phyloP scores from a whole-genome alignment of 2,329 filamentous ascomycete species.

The Helminthosporium solani region DNA sequence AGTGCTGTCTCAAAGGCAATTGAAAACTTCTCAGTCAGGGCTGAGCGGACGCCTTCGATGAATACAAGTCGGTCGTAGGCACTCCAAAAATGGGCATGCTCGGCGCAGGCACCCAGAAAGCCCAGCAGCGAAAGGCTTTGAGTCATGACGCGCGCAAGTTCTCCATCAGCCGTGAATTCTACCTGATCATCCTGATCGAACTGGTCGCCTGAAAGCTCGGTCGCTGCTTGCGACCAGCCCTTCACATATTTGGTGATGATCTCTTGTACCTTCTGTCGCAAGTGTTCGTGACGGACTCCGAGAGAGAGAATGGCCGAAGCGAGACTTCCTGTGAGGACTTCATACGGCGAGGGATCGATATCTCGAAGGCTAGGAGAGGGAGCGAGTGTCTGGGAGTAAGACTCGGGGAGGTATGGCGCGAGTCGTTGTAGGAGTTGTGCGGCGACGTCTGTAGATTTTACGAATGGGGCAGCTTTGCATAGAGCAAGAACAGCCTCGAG shows the following conservation, averaged over 20 bases:
- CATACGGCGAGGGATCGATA: conserved; percentile 85
- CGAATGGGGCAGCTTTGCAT: conserved; percentile 80
- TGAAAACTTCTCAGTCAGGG: conserved; percentile 82
- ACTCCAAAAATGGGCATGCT: conserved; percentile 78
- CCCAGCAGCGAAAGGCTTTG: conserved; percentile 84
- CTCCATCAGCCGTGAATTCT: conserved; percentile 51
- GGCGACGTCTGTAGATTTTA: conserved; percentile 71
- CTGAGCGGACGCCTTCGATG: conserved; percentile 67
- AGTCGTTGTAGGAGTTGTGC: conserved; percentile 77
- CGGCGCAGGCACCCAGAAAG: conserved; percentile 80
- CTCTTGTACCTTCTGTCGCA: conserved; percentile 66
- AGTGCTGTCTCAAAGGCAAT: conserved; percentile 85
- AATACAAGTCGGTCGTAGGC: conserved; percentile 71
- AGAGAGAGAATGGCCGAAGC: conserved; percentile 79
- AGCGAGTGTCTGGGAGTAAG: conserved; percentile 74
- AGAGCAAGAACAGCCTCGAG: conserved; percentile 88
- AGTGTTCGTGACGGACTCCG: conserved; percentile 67
- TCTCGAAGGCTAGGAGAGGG: conserved; percentile 79
- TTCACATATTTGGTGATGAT: conserved; percentile 72
- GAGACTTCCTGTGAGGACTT: conserved; percentile 76
- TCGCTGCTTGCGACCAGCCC: conserved; percentile 65
- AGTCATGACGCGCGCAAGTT: conserved; percentile 64
- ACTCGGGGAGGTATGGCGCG: conserved; percentile 80
- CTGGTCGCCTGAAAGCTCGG: conserved; percentile 55
- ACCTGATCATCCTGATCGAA: conserved; percentile 59